Percentiles rank a stretch among this genome's conserved stretches.
Conservation (phyloP, 1,284 basidiomycete species). For the Tilletia indica region DNA sequence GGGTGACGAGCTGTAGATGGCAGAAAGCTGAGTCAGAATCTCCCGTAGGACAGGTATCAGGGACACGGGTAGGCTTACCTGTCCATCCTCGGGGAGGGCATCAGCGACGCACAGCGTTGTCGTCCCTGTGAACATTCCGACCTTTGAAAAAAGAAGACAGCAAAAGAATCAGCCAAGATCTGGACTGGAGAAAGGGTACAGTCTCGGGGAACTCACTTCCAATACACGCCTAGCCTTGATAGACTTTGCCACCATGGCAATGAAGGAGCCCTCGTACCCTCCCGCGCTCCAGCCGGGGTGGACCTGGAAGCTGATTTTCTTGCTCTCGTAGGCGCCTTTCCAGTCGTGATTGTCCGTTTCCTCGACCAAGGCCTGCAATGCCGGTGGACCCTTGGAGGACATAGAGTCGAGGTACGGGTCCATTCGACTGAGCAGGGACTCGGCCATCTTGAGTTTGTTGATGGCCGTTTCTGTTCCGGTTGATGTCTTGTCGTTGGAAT, state of each 20-base stretch:
- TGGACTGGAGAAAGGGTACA: neutral
- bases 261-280: conserved; percentile 39
- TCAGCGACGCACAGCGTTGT: conserved; percentile 43
- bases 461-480: conserved; percentile 17
- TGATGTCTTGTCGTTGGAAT: neutral
- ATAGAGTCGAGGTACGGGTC: conserved; percentile 38
- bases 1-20: conserved; percentile 40
- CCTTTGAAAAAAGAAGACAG: neutral
- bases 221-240: conserved; percentile 35
- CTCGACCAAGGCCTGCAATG: conserved; percentile 29
- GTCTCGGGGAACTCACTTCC: conserved; percentile 27
- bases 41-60: too few relatives aligned
- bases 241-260: conserved; percentile 35
- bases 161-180: neutral
- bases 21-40: too few relatives aligned
- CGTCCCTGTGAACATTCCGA: conserved; percentile 47
- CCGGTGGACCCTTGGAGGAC: conserved; percentile 29
- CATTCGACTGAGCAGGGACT: conserved; percentile 27
- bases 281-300: conserved; percentile 36
- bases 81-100: conserved; percentile 31
- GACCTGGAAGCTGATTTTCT: conserved; percentile 32
- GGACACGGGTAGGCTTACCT: conserved; percentile 10
- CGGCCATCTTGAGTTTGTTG: conserved; percentile 30
- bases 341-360: conserved; percentile 41
- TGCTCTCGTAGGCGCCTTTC: conserved; percentile 28